These are phyloP conservation scores for Ensete ventricosum DNA, from an alignment of 176 grass and related monocot genomes.

Conservation along the genomic window DNA sequence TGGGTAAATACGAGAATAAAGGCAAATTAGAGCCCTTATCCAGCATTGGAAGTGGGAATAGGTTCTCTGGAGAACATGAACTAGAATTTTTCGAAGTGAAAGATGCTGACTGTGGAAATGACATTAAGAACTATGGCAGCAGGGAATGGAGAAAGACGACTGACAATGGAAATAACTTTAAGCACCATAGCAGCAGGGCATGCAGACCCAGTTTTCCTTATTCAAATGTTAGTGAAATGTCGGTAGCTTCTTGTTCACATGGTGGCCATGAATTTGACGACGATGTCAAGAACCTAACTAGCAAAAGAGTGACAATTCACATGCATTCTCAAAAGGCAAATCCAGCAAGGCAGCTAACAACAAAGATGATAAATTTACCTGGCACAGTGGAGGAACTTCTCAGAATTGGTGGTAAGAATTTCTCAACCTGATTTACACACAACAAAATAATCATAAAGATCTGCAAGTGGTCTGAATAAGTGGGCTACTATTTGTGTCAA, in stretches of 20 bases:
- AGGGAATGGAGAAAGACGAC: no score
- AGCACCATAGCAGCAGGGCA: not conserved
- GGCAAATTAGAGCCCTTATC: not conserved
- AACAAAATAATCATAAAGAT: not conserved
- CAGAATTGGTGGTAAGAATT: conserved; percentile 16
- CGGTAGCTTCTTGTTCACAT: not conserved
- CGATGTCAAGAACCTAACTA: not conserved
- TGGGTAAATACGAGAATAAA: not conserved
- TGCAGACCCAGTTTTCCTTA: not conserved
- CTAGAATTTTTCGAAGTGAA: not conserved
- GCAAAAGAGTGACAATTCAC: conserved; percentile 24
- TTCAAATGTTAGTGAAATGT: not conserved
- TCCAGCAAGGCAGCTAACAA: not conserved
- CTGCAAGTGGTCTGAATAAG: not conserved
- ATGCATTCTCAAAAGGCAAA: conserved; percentile 5
- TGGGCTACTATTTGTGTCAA: not conserved
- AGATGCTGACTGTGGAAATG: not conserved
- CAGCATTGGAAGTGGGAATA: not conserved
- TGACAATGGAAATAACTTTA: not conserved
- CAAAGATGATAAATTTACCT: conserved; percentile 19
- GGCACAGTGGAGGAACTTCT: conserved; percentile 17
- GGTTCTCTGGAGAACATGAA: not conserved
- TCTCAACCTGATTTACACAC: not conserved
- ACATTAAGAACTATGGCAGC: not conserved
- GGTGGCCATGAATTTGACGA: not conserved